Base-by-base conservation (phyloP, 2,329 filamentous ascomycete species). In the Hymenoscyphus infarciens region DNA sequence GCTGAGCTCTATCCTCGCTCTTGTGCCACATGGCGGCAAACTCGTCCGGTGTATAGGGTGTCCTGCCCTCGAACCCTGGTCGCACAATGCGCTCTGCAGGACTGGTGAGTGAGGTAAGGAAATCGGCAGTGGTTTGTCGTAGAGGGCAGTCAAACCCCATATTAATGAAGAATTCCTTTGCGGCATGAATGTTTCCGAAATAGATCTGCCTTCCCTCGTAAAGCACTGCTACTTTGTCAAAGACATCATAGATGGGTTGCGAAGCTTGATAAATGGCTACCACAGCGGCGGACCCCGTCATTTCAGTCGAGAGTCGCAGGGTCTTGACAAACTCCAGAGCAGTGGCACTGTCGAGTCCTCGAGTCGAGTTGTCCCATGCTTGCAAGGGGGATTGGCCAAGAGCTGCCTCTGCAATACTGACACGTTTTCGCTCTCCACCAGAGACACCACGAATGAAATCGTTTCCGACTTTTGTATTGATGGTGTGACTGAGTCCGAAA, bases 201-300 rank as follows among this genome's bases (percentile, higher is more conserved):
- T 85, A 93, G 65, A 93, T 93, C 71, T 93, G 84, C 0, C 87
- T 82, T 0, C 90, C 91, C 71, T 92, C 87, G 70, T 93, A 92
- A 0, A 94, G 77, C 0, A 95, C 87, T 0, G 86, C 86, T 91
- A 77, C 85, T 92, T 90, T 90, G 75, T 90, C 87, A 67, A 90
- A 88, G 2, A 86, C 65, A 63, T 90, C 86, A 71, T 89, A 90
- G 39, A 87, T 87, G 56, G 82, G 78, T 70, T 90, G 86, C 19
- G 84, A 84, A 11, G 89, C 87, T 71, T 92, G 89, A 66, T 91
- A 91, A 13, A 92, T 84, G 13, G 89, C 86, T 2, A 92, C 85
- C 0, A 83, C 79, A 1, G 85, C 85, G 0, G 88, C 84, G 1
- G 83, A 82, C 15, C 82, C 78, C 1, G 83, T 80, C 66, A 91